Percentiles rank a stretch among this genome's conserved stretches.
phyloP scores from a whole-genome alignment of 768 basidiomycete genomes.

The Mrakia blollopis region DNA sequence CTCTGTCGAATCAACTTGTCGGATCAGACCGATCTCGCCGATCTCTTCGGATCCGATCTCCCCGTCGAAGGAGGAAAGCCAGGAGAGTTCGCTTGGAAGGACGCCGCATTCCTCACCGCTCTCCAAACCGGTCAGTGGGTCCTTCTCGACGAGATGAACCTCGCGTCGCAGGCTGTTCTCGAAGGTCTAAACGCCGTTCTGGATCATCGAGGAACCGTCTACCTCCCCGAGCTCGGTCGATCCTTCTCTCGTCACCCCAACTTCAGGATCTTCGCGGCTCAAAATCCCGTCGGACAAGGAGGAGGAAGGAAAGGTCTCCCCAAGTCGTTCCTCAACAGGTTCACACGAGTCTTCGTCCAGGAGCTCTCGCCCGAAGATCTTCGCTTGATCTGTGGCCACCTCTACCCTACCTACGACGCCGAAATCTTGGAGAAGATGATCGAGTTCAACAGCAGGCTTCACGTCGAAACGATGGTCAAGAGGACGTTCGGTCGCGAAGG shows the following conservation, averaged over 20 bases:
- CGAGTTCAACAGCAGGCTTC: constrained; percentile 66
- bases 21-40: constrained; percentile 93
- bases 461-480: constrained; percentile 60
- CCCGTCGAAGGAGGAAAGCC: constrained; percentile 85
- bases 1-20: constrained; percentile 94
- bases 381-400: constrained; percentile 65
- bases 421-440: constrained; percentile 68
- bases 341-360: constrained; percentile 93
- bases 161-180: constrained; percentile 58
- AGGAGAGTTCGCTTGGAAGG: constrained; percentile 95
- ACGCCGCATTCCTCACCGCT: constrained; percentile 89
- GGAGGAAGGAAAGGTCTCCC: constrained; percentile 96
- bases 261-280: constrained; percentile 97
- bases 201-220: constrained; percentile 92
- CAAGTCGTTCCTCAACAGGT: constrained; percentile 94
- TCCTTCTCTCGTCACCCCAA: constrained; percentile 80
- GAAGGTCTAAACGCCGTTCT: constrained; percentile 95
- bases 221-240: constrained; percentile 87
- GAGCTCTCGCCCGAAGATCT: constrained; percentile 75
- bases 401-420: constrained; percentile 61
- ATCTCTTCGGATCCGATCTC: constrained; percentile 92
- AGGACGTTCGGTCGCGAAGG: constrained; percentile 80
- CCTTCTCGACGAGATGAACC: constrained; percentile 69
- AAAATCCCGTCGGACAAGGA: constrained; percentile 93
- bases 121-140: constrained; percentile 97